Conservation (phyloP, 1,139 yeast species). For the Geotrichum restrictum region DNA sequence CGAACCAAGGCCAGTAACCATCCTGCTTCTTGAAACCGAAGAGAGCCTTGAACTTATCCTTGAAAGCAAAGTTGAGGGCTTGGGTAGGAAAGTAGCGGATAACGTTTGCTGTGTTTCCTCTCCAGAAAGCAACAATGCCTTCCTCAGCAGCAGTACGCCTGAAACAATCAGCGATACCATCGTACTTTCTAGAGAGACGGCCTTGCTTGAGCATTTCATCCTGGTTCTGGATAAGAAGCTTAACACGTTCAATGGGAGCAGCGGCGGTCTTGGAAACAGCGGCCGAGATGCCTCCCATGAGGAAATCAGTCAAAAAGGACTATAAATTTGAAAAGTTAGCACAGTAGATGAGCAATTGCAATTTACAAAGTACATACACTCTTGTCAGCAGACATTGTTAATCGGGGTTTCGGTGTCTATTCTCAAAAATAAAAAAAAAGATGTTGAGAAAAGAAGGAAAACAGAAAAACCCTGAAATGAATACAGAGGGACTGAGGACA, state of each 20-base stretch:
- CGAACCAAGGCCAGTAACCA: constrained; percentile 66
- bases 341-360: no score
- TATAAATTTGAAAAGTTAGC: no score
- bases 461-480: no score
- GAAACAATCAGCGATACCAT: constrained; percentile 70
- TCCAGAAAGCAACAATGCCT: constrained; percentile 71
- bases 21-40: constrained; percentile 70
- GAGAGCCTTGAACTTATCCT: constrained; percentile 74
- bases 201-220: constrained; percentile 83
- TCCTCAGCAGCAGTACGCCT: constrained; percentile 67
- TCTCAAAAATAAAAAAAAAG: constrained; percentile 11
- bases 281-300: constrained; percentile 83
- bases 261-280: constrained; percentile 83
- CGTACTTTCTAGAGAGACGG: constrained; percentile 61
- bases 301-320: constrained; percentile 53
- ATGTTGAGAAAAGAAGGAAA: constrained; percentile 8
- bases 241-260: constrained; percentile 80
- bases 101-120: constrained; percentile 83
- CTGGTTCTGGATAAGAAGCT: constrained; percentile 76
- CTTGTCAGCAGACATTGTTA: constrained; percentile 5
- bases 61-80: constrained; percentile 81
- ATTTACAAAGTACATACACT: constrained; percentile 13
- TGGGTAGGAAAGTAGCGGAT: constrained; percentile 83
- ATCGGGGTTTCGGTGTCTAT: not conserved
- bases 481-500: no score